Evolutionary conservation across 1,284 basidiomycete genomes (phyloP).

Genomic region (Moesziomyces parantarcticus): DNA sequence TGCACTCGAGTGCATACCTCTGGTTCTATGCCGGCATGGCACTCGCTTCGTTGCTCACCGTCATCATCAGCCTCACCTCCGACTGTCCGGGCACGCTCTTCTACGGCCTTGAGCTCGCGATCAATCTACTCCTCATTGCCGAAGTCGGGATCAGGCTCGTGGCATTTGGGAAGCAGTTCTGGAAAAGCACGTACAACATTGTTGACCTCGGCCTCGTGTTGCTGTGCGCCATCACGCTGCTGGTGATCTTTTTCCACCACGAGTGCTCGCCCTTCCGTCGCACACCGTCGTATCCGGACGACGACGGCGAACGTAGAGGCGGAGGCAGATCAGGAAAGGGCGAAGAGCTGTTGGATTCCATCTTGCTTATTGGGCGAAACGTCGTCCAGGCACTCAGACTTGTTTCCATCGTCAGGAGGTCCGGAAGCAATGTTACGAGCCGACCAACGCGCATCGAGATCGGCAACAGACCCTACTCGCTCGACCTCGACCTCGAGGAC

Average conservation of each 20-base stretch:
- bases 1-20: conserved; percentile 64
- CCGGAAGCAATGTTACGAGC: conserved; percentile 54
- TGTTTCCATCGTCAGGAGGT: conserved; percentile 61
- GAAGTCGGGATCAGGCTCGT: conserved; percentile 62
- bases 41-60: conserved; percentile 59
- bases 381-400: conserved; percentile 62
- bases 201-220: conserved; percentile 62
- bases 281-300: conserved; percentile 23
- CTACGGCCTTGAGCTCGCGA: conserved; percentile 61
- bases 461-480: conserved; percentile 53
- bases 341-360: conserved; percentile 64
- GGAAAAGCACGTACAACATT: conserved; percentile 66
- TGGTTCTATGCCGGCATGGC: conserved; percentile 67
- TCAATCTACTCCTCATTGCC: conserved; percentile 63
- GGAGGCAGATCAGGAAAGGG: conserved; percentile 48
- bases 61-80: conserved; percentile 56
- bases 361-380: conserved; percentile 64
- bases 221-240: conserved; percentile 61
- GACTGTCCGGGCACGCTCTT: conserved; percentile 64
- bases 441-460: conserved; percentile 61
- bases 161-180: conserved; percentile 66
- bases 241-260: conserved; percentile 64
- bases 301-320: neutral
- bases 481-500: conserved; percentile 65
- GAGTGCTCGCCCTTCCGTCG: conserved; percentile 63